Conservation (phyloP, 2,329 filamentous ascomycete species). For the Aquanectria penicillioides region DNA sequence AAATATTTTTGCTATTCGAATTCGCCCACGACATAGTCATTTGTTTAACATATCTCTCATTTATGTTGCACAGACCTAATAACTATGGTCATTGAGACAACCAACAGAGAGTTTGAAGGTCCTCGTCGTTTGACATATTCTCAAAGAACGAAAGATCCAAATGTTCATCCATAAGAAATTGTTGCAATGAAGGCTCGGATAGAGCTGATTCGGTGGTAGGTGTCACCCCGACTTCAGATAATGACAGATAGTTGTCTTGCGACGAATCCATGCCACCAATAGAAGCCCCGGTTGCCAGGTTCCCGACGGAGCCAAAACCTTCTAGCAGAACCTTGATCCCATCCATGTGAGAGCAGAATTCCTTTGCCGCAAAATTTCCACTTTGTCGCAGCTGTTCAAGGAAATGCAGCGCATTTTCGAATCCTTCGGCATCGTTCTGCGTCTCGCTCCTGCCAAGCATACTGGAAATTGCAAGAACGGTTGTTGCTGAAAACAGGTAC, state of each 20-base stretch:
- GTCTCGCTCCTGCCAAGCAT: background rate
- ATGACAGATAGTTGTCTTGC: background rate
- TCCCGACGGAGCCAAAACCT: background rate
- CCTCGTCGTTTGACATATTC: background rate
- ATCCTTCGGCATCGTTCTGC: slow-evolving; percentile 1
- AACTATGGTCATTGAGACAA: too few relatives aligned
- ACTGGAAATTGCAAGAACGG: slow-evolving; percentile 23
- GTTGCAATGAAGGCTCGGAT: background rate
- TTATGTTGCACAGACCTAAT: too few relatives aligned
- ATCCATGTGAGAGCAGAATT: background rate
- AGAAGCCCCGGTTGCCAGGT: background rate
- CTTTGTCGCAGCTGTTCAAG: slow-evolving; percentile 11
- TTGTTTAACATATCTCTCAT: too few relatives aligned
- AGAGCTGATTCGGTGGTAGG: background rate
- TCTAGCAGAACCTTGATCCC: background rate
- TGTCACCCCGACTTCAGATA: background rate
- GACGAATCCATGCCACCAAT: background rate
- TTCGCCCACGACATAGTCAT: too few relatives aligned
- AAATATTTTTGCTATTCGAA: too few relatives aligned
- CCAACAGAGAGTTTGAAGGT: background rate
- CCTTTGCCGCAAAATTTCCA: slow-evolving; percentile 14
- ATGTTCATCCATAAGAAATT: background rate
- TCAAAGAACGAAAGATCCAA: background rate
- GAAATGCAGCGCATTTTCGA: slow-evolving; percentile 11
- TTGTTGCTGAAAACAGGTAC: slow-evolving; percentile 27